A percentile compares a stretch with the other conserved stretches of the same genome.
phyloP scores from a whole-genome alignment of 2,329 filamentous ascomycete species.

The Aspergillus chevalieri region DNA sequence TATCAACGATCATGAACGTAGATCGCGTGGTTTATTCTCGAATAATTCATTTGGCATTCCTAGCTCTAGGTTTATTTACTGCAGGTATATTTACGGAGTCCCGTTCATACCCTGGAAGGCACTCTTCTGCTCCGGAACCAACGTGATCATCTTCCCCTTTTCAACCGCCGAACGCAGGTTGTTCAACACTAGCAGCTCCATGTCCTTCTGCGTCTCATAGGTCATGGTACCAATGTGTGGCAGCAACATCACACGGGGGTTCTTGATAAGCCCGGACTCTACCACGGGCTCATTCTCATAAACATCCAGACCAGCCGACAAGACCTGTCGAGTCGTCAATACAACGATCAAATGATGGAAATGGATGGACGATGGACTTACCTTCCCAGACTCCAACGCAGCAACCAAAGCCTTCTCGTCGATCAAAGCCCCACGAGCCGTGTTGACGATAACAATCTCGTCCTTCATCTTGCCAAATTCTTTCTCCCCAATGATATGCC shows the following conservation, averaged over 20 bases:
- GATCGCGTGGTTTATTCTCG: not conserved
- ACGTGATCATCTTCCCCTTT: slow-evolving; percentile 53
- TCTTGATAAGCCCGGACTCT: slow-evolving; percentile 43
- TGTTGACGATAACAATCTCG: slow-evolving; percentile 41
- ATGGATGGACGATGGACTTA: slow-evolving; percentile 10
- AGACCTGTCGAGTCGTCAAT: slow-evolving; percentile 21
- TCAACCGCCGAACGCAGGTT: slow-evolving; percentile 54
- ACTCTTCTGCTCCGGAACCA: slow-evolving; percentile 55
- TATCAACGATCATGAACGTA: not conserved
- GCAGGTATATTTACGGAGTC: not conserved
- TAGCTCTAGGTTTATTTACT: not conserved
- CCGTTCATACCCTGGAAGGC: not conserved
- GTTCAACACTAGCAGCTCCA: slow-evolving; percentile 55
- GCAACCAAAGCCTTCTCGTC: slow-evolving; percentile 43
- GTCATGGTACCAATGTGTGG: slow-evolving; percentile 58
- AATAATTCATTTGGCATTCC: too few relatives aligned
- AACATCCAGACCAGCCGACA: slow-evolving; percentile 42
- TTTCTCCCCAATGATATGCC: slow-evolving; percentile 41
- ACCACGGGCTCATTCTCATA: slow-evolving; percentile 43
- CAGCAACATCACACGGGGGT: slow-evolving; percentile 46
- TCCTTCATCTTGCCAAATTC: slow-evolving; percentile 43
- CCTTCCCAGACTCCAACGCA: slow-evolving; percentile 41
- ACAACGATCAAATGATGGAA: not conserved
- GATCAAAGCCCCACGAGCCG: slow-evolving; percentile 40
- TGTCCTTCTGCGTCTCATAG: slow-evolving; percentile 56